A percentile compares a stretch with the other conserved stretches of the same genome.
Conservation (phyloP, 2,329 filamentous ascomycete genomes). For the Neospermospora avenae region DNA sequence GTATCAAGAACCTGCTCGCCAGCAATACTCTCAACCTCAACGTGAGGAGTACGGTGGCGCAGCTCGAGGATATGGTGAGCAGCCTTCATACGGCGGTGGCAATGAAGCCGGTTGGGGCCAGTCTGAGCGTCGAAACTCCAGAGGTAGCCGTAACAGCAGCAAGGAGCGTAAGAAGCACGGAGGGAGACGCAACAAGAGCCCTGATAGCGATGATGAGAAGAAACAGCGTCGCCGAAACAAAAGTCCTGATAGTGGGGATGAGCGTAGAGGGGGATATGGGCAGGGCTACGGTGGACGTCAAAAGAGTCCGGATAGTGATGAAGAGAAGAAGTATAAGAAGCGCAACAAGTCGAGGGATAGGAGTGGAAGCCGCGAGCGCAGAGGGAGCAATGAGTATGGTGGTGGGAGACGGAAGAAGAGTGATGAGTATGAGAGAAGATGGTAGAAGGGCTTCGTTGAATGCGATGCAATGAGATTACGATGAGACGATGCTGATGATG, state of each 20-base stretch:
- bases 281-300: background rate
- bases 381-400: background rate
- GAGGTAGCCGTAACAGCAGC: slow-evolving; percentile 8
- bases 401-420: background rate
- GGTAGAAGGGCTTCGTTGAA: background rate
- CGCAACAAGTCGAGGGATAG: slow-evolving; percentile 1
- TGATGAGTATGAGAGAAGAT: slow-evolving; percentile 3
- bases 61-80: background rate
- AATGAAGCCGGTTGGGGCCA: slow-evolving; percentile 18
- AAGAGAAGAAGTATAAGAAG: background rate
- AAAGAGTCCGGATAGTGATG: slow-evolving; percentile 5
- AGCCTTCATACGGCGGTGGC: slow-evolving; percentile 18
- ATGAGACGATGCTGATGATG: background rate
- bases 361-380: background rate
- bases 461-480: background rate
- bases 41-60: slow-evolving; percentile 1
- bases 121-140: slow-evolving; percentile 2
- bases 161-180: slow-evolving; percentile 6
- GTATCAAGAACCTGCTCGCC: slow-evolving; percentile 14
- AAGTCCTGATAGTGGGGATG: background rate
- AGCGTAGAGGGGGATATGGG: background rate
- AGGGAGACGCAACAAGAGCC: background rate
- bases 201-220: slow-evolving; percentile 6
- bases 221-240: background rate
- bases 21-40: background rate